These are phyloP conservation scores for Penicillium pancosmium DNA, from an alignment of 495 filamentous ascomycete species.

Conservation along the genomic window DNA sequence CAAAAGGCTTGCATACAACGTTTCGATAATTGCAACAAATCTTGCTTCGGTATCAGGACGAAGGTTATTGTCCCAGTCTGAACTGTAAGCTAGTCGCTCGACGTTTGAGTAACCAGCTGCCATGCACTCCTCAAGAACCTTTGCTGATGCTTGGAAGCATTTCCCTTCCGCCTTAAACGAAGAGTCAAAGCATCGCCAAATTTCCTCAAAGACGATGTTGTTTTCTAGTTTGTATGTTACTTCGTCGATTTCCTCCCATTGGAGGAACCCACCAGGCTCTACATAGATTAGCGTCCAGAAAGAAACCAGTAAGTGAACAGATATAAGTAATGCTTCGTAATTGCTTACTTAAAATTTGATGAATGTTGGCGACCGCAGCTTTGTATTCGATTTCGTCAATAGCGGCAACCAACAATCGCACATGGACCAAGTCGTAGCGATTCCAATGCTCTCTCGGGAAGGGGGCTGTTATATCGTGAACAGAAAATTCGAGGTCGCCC, in stretches of 20 bases:
- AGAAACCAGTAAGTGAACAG: conserved; percentile 1
- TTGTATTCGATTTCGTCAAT: conserved; percentile 20
- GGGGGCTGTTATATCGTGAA: conserved; percentile 26
- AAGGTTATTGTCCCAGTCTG: conserved; percentile 5
- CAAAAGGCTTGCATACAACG: conserved; percentile 15
- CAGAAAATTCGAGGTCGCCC: conserved; percentile 5
- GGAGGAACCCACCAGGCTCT: conserved; percentile 31
- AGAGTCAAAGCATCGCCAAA: conserved; percentile 11
- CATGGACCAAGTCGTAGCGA: conserved; percentile 29
- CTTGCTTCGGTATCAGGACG: conserved; percentile 12
- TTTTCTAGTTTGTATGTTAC: conserved; percentile 14
- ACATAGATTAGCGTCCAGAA: conserved; percentile 2
- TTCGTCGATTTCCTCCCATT: conserved; percentile 32
- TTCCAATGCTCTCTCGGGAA: conserved; percentile 21
- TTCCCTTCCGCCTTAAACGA: conserved; percentile 15
- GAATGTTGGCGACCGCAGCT: conserved; percentile 17
- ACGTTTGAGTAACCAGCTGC: conserved; percentile 12
- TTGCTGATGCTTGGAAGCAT: conserved; percentile 17
- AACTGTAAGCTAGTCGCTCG: conserved; percentile 6
- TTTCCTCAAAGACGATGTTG: conserved; percentile 16
- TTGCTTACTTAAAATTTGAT: neutral
- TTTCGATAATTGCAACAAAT: conserved; percentile 13
- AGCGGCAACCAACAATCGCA: conserved; percentile 23
- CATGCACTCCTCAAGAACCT: conserved; percentile 12
- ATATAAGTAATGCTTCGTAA: neutral